Evolutionary conservation across 768 basidiomycete species (phyloP).

Genomic region (Suillus fuscotomentosus): DNA sequence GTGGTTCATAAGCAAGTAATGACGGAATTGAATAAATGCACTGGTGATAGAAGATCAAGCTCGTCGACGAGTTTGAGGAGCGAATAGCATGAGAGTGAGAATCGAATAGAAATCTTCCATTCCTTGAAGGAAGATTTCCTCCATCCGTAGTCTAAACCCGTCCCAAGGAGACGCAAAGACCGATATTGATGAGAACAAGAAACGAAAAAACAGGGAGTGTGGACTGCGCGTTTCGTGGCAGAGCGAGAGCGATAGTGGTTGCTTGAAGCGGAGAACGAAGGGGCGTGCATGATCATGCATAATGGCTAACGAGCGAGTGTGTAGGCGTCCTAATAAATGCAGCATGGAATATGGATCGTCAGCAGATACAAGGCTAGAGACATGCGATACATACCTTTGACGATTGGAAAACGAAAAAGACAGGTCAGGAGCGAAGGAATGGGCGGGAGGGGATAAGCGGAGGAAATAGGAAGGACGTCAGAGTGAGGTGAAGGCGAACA

Average conservation of each 20-base stretch:
- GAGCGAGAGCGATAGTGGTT: not conserved
- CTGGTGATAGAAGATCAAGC: slow-evolving; percentile 5
- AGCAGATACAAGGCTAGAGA: not conserved
- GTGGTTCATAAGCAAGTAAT: not conserved
- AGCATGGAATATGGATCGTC: not conserved
- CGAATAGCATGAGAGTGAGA: slow-evolving; percentile 1
- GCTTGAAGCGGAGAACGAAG: not conserved
- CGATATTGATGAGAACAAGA: not conserved
- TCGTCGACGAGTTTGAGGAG: not conserved
- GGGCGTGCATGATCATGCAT: slow-evolving; percentile 1
- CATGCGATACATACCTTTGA: slow-evolving; percentile 14
- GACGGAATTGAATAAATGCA: slow-evolving; percentile 1
- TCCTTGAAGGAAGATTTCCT: slow-evolving; percentile 8
- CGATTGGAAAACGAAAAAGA: not conserved
- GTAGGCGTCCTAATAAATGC: not conserved
- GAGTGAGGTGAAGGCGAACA: not conserved
- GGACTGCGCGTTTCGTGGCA: slow-evolving; percentile 3
- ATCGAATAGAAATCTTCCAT: not conserved
- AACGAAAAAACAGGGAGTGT: not conserved
- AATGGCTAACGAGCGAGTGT: slow-evolving; percentile 5
- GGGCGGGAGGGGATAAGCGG: not conserved
- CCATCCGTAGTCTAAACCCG: not conserved
- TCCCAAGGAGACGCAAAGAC: not conserved
- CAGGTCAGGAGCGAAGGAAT: not conserved
- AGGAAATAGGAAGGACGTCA: not conserved